phyloP scores from a whole-genome alignment of 805 yeast genomes.

The Soucietia sequanensis region DNA sequence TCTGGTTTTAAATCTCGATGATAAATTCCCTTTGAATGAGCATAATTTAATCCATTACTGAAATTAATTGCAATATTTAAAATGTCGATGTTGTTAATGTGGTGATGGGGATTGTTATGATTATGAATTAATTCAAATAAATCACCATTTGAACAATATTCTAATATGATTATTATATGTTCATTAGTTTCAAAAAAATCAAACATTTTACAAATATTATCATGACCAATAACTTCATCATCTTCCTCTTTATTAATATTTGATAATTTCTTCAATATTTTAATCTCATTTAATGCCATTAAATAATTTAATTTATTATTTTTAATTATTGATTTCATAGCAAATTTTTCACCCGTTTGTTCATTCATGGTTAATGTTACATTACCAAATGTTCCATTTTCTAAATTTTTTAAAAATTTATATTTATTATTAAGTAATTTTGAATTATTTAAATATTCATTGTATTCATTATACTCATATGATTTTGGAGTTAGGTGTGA shows the following conservation, averaged over 20 bases:
- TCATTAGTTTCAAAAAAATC: constrained; percentile 56
- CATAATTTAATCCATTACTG: constrained; percentile 47
- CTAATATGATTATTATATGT: constrained; percentile 57
- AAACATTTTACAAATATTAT: constrained; percentile 56
- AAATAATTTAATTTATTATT: constrained; percentile 37
- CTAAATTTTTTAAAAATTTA: constrained; percentile 43
- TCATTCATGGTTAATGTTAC: constrained; percentile 53
- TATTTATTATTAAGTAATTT: constrained; percentile 33
- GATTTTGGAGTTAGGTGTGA: no score
- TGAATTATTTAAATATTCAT: constrained; percentile 11
- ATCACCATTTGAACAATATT: constrained; percentile 67
- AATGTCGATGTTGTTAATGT: constrained; percentile 22
- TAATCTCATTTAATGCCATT: constrained; percentile 57
- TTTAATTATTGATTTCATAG: constrained; percentile 54
- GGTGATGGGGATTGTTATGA: neutral
- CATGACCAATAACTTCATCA: no score
- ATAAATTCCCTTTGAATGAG: constrained; percentile 59
- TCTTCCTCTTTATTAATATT: no score
- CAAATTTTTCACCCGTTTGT: constrained; percentile 35
- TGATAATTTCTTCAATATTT: constrained; percentile 38
- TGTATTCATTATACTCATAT: no score
- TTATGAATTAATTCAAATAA: constrained; percentile 55
- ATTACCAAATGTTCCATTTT: constrained; percentile 61
- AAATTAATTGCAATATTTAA: constrained; percentile 49
- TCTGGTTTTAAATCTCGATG: constrained; percentile 79